Conservation (phyloP, 176 grass and related monocot species). For the Tuctoria greenei region DNA sequence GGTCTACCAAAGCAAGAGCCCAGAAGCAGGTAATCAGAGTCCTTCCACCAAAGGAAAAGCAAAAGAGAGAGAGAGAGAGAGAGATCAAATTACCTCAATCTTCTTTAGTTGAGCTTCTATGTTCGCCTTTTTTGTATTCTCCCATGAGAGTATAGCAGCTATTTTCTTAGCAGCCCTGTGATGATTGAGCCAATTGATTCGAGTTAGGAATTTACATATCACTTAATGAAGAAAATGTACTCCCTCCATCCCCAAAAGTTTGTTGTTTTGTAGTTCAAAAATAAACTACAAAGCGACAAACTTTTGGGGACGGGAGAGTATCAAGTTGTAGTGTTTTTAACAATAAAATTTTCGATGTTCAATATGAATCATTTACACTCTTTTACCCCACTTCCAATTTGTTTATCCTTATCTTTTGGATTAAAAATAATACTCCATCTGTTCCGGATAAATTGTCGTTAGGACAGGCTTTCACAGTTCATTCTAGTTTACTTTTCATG, state of each 20-base stretch:
- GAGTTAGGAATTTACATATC: slow-evolving; percentile 29
- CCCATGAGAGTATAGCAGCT: slow-evolving; percentile 75
- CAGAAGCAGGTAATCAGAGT: neutral
- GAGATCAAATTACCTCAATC: slow-evolving; percentile 60
- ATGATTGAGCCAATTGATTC: slow-evolving; percentile 9
- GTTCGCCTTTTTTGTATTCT: slow-evolving; percentile 84
- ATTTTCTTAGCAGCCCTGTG: slow-evolving; percentile 76
- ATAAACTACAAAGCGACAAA: too few relatives aligned
- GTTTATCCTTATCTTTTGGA: neutral
- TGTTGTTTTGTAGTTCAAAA: too few relatives aligned
- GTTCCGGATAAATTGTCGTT: too few relatives aligned
- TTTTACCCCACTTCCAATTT: neutral
- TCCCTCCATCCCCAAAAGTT: too few relatives aligned
- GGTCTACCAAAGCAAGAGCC: neutral
- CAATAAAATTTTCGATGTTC: neutral
- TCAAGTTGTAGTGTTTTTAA: neutral
- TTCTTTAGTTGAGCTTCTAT: slow-evolving; percentile 79
- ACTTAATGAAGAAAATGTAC: neutral
- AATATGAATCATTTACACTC: neutral
- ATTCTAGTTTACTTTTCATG: too few relatives aligned
- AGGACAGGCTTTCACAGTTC: too few relatives aligned
- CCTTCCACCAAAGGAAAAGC: neutral
- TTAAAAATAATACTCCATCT: too few relatives aligned
- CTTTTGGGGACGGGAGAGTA: too few relatives aligned
- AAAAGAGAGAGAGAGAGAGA: neutral